These are phyloP conservation scores for Syzygium aromaticum DNA, from an alignment of 345 rosid species.

Conservation along the genomic window DNA sequence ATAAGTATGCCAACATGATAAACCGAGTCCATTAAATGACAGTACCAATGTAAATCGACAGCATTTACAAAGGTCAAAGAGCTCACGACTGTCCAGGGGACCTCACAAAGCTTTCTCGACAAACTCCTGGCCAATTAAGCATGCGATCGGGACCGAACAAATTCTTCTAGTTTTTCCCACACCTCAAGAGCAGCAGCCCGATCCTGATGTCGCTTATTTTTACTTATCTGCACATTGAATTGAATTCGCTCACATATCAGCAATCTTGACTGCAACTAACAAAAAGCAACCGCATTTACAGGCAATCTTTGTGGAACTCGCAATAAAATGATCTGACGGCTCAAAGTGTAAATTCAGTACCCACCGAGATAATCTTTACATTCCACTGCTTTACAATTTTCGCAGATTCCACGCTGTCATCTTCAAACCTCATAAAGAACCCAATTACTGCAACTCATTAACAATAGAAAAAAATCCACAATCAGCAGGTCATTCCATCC, in stretches of 20 bases:
- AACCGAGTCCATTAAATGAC: not conserved
- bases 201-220: conserved; percentile 92
- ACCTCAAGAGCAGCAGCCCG: conserved; percentile 96
- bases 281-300: not conserved
- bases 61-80: not conserved
- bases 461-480: not conserved
- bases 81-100: not conserved
- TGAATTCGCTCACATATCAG: not conserved
- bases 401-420: conserved; percentile 90
- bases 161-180: conserved; percentile 90
- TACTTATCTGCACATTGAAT: conserved; percentile 67
- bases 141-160: conserved; percentile 80
- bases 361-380: conserved; percentile 90
- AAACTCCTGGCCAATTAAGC: conserved; percentile 23
- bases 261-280: not conserved
- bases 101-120: not conserved
- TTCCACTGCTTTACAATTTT: conserved; percentile 97
- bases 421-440: conserved; percentile 89
- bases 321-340: not conserved
- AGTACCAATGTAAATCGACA: not conserved
- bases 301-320: not conserved
- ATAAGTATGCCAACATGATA: not conserved
- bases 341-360: conserved; percentile 5
- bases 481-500: not conserved
- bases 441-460: conserved; percentile 67